Base-by-base conservation (phyloP, 257 asterid genomes). In the Capsicum chinense region DNA sequence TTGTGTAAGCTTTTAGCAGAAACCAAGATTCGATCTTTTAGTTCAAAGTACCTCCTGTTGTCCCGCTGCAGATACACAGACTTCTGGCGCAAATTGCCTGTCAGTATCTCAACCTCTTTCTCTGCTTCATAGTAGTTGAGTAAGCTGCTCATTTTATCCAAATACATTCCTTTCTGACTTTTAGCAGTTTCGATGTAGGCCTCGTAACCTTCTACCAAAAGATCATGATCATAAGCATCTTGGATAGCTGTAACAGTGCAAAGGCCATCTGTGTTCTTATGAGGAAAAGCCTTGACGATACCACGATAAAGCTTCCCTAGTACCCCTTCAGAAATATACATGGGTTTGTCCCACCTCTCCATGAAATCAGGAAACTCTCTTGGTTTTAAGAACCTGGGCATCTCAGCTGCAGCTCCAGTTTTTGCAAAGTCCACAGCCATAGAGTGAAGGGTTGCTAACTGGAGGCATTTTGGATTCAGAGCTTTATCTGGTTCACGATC, bases 381-480 rank as follows among this genome's bases (percentile, higher is more conserved):
- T 39, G 97, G 97, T 88, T 90, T 94, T 79, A 96, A 85, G 50
- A 52, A 86, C 79, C 90, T 82, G 10, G 98, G 99, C 97, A 96
- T 96, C 91, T 92, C 98, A 9, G 98, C 99, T 14, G 98, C 98
- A 79, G 98, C 97, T 26, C 98, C 99, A 0, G 97, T 86, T 86
- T 96, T 96, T 83, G 99, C 99, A 14, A 90, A 96, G 80, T 94
- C 98, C n/a, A 96, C 99, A 4, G 98, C 99, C 99, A 94, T 96
- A 1, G 99, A 94, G 86, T 94, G 98, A 17, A 96, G 98, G 81
- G 88, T 87, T 56, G 99, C 97, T 80, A 96, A 88, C 86, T 96
- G 93, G 19, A 94, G 97, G 37, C 99, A 96, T 87, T 94, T 92
- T 83, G 91, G 19, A 81, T 94, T 92, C 57, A 92, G 83, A 47